Evolutionary conservation across 2,329 filamentous ascomycete species (phyloP), one percentile per base, ranked within the genome.

Genomic region (Neofusicoccum sp.): DNA sequence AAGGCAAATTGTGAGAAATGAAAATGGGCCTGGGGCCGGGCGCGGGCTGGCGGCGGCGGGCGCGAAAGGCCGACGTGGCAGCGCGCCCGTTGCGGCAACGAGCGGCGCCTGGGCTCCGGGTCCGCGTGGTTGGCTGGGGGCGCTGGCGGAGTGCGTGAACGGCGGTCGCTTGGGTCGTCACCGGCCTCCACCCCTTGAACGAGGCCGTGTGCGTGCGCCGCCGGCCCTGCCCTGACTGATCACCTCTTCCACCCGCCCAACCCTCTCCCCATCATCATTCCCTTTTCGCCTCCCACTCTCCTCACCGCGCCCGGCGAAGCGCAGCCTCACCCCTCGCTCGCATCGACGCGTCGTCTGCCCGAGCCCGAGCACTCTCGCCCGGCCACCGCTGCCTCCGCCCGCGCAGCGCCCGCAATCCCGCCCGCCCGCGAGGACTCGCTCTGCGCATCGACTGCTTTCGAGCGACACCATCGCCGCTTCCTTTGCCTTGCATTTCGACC

Each of bases 281-380:
- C 50, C 44, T 60, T 58, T 60, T 49, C 45, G 56, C 56, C 56
- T 60, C 56, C 56, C 22, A 31, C 12, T 60, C 56, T 36, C 56
- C 54, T 45, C 56, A 47, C 39, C 54, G 56, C 56, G 43, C 45
- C 56, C 22, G 56, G 56, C 56, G 45, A 60, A 60, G 56, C 56
- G 56, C 56, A 48, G n/a, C 56, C 33, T 47, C 56, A 60, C 28
- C 56, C 31, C 33, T 59, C 43, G 41, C 54, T 58, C 39, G 54
- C 54, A 36, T 45, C 56, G 54, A 58, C 54, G 54, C 54, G 54
- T 58, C 54, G 56, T 34, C 43, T 48, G 56, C 43, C 16, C 44
- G 41, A 58, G 56, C 43, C 16, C 44, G 41, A 58, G 54, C 54
- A 58, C 22, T 45, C 31, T 36, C 39, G 52, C 45, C 54, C 31